phyloP scores from a whole-genome alignment of 2,329 filamentous ascomycete genomes.

The Coniochaeta hoffmannii region DNA sequence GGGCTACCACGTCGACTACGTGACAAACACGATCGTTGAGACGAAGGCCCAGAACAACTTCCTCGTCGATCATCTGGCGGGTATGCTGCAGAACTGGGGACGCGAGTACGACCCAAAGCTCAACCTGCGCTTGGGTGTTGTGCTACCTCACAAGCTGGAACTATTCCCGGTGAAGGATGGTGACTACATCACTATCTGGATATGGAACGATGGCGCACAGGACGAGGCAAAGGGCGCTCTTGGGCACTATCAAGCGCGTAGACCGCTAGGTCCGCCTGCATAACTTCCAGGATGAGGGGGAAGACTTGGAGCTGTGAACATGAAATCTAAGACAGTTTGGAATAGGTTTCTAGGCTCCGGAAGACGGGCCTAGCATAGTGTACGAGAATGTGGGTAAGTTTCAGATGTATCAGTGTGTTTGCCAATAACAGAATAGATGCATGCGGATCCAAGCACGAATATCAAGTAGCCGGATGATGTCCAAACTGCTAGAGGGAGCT shows the following conservation, averaged over 20 bases:
- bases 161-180: not conserved
- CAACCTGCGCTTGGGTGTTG: not conserved
- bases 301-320: too few species aligned
- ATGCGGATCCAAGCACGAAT: too few species aligned
- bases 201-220: not conserved
- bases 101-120: not conserved
- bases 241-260: not conserved
- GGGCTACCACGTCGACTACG: not conserved
- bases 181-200: not conserved
- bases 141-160: not conserved
- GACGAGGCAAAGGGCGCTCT: not conserved
- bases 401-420: too few species aligned
- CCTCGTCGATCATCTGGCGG: not conserved
- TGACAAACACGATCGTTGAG: not conserved
- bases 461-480: too few species aligned
- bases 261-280: not conserved
- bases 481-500: too few species aligned
- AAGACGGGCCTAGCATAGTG: too few species aligned
- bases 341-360: too few species aligned
- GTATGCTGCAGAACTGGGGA: not conserved
- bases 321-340: too few species aligned
- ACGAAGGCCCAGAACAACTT: not conserved
- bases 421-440: too few species aligned
- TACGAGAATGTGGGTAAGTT: too few species aligned
- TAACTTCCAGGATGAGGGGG: not conserved